A percentile compares a stretch with the other conserved stretches of the same genome.
phyloP scores from a whole-genome alignment of 768 basidiomycete genomes.

The Termitomyces sp. region DNA sequence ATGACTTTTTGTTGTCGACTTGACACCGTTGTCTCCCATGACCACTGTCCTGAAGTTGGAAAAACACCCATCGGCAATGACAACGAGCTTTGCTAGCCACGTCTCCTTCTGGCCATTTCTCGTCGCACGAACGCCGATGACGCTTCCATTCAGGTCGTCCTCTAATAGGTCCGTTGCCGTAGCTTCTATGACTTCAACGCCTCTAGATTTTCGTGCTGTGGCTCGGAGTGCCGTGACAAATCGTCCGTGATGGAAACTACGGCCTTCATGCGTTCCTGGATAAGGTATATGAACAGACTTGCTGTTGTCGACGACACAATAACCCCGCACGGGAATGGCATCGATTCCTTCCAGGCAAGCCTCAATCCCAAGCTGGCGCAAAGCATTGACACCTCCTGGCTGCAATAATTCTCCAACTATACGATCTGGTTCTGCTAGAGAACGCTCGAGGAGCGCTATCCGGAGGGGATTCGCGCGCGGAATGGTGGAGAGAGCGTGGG shows the following conservation, averaged over 20 bases:
- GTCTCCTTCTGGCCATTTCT: slow-evolving; percentile 43
- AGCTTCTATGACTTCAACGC: slow-evolving; percentile 81
- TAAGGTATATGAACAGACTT: slow-evolving; percentile 86
- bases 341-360: slow-evolving; percentile 82
- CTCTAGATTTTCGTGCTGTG: slow-evolving; percentile 50
- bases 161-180: slow-evolving; percentile 75
- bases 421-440: slow-evolving; percentile 87
- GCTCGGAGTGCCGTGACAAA: slow-evolving; percentile 78
- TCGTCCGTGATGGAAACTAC: slow-evolving; percentile 91
- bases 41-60: slow-evolving; percentile 81
- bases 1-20: slow-evolving; percentile 60
- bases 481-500: slow-evolving; percentile 70
- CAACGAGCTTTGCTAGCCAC: slow-evolving; percentile 70
- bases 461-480: slow-evolving; percentile 54
- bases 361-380: slow-evolving; percentile 74
- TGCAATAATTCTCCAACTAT: slow-evolving; percentile 98
- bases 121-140: slow-evolving; percentile 65
- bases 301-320: slow-evolving; percentile 69
- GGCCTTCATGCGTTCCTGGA: slow-evolving; percentile 63
- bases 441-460: slow-evolving; percentile 86
- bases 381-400: slow-evolving; percentile 79
- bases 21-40: slow-evolving; percentile 44
- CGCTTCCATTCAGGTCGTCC: slow-evolving; percentile 37
- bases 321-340: slow-evolving; percentile 76
- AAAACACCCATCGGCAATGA: slow-evolving; percentile 93